Conservation (phyloP, 371 early-diverging fungal species). For the Circinella minor region DNA sequence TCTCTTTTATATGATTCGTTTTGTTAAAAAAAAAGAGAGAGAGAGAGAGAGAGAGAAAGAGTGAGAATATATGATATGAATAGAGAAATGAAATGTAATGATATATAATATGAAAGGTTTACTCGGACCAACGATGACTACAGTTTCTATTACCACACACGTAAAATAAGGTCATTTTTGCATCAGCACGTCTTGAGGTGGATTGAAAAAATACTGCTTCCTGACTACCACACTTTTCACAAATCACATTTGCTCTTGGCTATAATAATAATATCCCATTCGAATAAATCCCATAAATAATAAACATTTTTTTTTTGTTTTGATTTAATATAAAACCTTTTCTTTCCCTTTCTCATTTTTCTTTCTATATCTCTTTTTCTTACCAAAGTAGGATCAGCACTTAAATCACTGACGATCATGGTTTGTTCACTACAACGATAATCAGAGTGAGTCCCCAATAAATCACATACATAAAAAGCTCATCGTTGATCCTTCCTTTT, state of each 20-base stretch:
- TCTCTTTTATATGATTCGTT: too few species aligned
- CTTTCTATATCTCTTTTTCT: constrained; percentile 12
- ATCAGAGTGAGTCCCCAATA: not conserved
- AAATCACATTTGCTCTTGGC: constrained; percentile 74
- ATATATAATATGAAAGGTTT: not conserved
- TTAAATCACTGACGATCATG: constrained; percentile 77
- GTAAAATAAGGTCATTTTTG: constrained; percentile 91
- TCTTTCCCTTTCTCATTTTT: not conserved
- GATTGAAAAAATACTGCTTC: constrained; percentile 94
- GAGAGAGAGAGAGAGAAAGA: too few species aligned
- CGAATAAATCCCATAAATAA: too few species aligned
- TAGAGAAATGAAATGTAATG: not conserved
- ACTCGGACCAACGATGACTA: constrained; percentile 76
- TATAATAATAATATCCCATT: constrained; percentile 15
- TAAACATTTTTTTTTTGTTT: not conserved
- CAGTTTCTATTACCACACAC: constrained; percentile 85
- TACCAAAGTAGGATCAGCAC: constrained; percentile 81
- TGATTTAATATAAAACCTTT: not conserved
- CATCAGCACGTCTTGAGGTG: constrained; percentile 82
- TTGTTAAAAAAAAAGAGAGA: too few species aligned
- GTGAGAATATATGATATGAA: too few species aligned
- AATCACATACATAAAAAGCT: too few species aligned
- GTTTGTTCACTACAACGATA: constrained; percentile 70
- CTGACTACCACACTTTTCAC: constrained; percentile 74
- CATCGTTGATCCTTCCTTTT: too few species aligned